Base-by-base conservation (phyloP, 1,284 basidiomycete genomes). In the Trichosporon inkin region DNA sequence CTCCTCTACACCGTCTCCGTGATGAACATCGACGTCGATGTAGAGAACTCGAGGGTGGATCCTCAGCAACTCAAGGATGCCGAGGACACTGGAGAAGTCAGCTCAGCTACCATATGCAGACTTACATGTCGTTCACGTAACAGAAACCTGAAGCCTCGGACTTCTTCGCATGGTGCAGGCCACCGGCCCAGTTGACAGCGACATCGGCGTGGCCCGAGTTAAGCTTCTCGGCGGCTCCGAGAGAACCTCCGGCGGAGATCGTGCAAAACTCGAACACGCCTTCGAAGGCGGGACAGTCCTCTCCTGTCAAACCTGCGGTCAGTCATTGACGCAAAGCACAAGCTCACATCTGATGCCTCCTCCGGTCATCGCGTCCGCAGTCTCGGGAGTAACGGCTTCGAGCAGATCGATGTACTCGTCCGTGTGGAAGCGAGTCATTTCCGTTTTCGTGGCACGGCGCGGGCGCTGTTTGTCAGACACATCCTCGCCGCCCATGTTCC, bases 1-100 rank as follows among this genome's bases (percentile, higher is more conserved):
- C 75, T 99, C 95, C 71, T 99, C 95, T 36, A 99, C 95, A 17
- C 95, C 96, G 73, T 99, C 96, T 7, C 95, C 95, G 62, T 99
- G 95, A 76, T 98, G 95, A 59, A 93, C 92, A 78, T 99, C 95
- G 60, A 99, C 95, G 78, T 99, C 95, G 74, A 99, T 90, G 78
- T 99, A 99, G 22, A 99, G 81, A 2, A 99, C 94, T 58, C 96
- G 88, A 0, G 90, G 85, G 71, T 85, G 83, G 64, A 80, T 80
- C 17, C 82, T 84, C 13, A 95, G 81, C 13, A 96, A 85, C 78
- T 96, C 92, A 40, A 96, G 83, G 47, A 94, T 92, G 24, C 86
- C 86, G 41, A 95, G 85, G 0, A 95, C 91, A 72, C 95, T 96
- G 36, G n/a, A 6, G 3, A 17, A 1, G 54, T 57, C 49, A 62